Base-by-base conservation (phyloP, 1,284 basidiomycete genomes). In the Puccinia horiana region DNA sequence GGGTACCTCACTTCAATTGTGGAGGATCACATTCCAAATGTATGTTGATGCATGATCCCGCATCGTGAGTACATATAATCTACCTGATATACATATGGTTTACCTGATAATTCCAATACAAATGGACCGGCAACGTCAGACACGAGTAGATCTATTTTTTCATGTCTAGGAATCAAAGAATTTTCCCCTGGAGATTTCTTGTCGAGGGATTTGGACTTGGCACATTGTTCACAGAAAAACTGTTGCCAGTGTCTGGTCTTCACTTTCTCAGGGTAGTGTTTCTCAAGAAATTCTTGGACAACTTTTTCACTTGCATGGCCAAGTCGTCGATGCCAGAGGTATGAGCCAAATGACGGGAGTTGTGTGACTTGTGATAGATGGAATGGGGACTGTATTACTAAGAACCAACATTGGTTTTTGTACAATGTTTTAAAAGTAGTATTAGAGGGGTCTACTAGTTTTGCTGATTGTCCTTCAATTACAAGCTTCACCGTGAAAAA, bases 211-310 rank as follows among this genome's bases (percentile, higher is more conserved):
- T 75, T 75, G 0, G 73, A 75, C 0, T 1, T 40, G 4, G 73
- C 52, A 40, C 73, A 75, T 54, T 52, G 32, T 56, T 58, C 35
- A n/a, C 73, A 75, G 52, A 75, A 75, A 32, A 75, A 75, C 6
- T 29, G 37, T n/a, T 40, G 4, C 73, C 73, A 75, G 18, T 6
- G 1, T 26, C 23, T 44, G 18, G 5, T 32, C 2, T 49, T 16
- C 1, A 42, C 3, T 49, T 72, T 26, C 4, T 47, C 44, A 1
- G 69, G 69, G n/a, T 29, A 72, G 47, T 47, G 47, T 18, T 9
- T 2, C 32, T 58, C 37, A 3, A 75, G 23, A 40, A 32, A 75
- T 11, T 56, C 5, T 23, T 40, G 20, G 9, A 75, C 73, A 14
- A 75, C 52, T 12, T 12, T 20, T 12, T 75, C 54, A 16, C 29